These are phyloP conservation scores for Bipolaris cookei DNA, from an alignment of 2,329 filamentous ascomycete species.

Conservation along the genomic window DNA sequence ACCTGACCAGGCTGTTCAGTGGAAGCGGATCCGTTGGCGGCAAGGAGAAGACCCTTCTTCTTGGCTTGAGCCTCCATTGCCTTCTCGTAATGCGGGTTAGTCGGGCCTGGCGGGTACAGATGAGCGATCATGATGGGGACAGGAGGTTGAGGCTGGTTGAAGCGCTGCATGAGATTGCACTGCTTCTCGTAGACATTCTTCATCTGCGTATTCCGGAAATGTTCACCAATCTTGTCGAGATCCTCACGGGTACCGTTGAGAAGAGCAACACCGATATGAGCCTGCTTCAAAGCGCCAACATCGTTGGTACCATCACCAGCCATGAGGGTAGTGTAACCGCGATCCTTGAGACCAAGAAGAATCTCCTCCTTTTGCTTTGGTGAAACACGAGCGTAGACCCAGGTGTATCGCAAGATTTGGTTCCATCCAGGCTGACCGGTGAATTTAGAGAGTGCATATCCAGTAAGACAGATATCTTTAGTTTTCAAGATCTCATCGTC, in stretches of 20 bases:
- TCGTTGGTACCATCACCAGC: conserved; percentile 98
- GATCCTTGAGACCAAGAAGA: conserved; percentile 91
- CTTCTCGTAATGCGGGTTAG: conserved; percentile 92
- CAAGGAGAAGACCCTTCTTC: conserved; percentile 71
- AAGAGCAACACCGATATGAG: conserved; percentile 93
- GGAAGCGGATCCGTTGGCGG: conserved; percentile 49
- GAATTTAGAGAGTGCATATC: conserved; percentile 90
- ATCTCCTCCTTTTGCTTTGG: conserved; percentile 99
- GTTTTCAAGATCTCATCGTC: conserved; percentile 79
- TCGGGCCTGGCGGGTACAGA: conserved; percentile 86
- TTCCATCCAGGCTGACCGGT: conserved; percentile 78
- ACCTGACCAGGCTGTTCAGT: conserved; percentile 57
- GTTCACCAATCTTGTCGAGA: conserved; percentile 87
- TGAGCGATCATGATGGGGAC: conserved; percentile 93
- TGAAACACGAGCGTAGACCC: conserved; percentile 98
- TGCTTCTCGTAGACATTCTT: conserved; percentile 99
- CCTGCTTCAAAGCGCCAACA: conserved; percentile 96
- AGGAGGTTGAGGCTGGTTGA: conserved; percentile 92
- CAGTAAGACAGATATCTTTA: conserved; percentile 95
- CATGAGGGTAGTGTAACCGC: conserved; percentile 98
- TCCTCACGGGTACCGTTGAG: conserved; percentile 94
- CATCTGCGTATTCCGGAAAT: conserved; percentile 94
- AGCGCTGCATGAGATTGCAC: conserved; percentile 85
- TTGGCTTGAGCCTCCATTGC: conserved; percentile 86
- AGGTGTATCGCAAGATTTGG: conserved; percentile 83